Conservation (phyloP, 2,329 filamentous ascomycete genomes). For the Ophiocordyceps camponoti-rufipedis region DNA sequence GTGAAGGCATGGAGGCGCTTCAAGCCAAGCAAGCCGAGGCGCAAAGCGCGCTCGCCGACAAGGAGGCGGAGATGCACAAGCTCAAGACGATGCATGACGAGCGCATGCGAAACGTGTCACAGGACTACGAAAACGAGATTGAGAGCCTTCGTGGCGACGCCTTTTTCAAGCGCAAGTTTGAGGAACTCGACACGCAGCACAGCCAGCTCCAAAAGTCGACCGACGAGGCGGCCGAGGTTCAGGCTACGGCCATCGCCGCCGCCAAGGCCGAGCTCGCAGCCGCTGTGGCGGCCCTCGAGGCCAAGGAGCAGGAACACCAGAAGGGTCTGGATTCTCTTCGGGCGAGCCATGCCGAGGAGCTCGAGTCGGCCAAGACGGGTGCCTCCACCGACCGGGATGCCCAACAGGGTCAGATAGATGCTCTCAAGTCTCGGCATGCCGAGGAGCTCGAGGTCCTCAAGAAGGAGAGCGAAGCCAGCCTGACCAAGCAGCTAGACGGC, state of each 20-base stretch:
- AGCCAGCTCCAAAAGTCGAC: constrained; percentile 24
- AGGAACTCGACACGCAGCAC: constrained; percentile 40
- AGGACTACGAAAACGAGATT: constrained; percentile 47
- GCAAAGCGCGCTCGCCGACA: constrained; percentile 24
- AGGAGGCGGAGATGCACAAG: constrained; percentile 29
- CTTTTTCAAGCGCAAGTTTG: constrained; percentile 44
- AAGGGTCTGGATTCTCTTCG: constrained; percentile 35
- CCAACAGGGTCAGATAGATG: constrained; percentile 30
- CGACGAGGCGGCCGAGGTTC: constrained; percentile 16
- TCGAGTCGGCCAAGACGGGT: constrained; percentile 35
- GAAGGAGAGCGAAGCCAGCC: constrained; percentile 19
- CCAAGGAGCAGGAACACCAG: constrained; percentile 33
- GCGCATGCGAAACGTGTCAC: constrained; percentile 37
- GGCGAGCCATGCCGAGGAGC: constrained; percentile 37
- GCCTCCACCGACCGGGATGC: constrained; percentile 29
- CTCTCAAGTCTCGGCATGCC: constrained; percentile 35
- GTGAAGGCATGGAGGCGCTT: constrained; percentile 21
- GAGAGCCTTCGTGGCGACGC: constrained; percentile 44
- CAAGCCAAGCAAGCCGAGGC: constrained; percentile 29
- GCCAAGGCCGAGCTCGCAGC: constrained; percentile 24
- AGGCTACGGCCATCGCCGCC: constrained; percentile 23
- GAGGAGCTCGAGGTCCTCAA: constrained; percentile 27
- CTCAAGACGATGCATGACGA: constrained; percentile 37
- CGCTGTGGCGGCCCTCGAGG: constrained; percentile 26
- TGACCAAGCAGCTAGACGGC: constrained; percentile 21